Evolutionary conservation across 2,329 filamentous ascomycete species (phyloP).

Genomic region (Aspergillus nomiae): DNA sequence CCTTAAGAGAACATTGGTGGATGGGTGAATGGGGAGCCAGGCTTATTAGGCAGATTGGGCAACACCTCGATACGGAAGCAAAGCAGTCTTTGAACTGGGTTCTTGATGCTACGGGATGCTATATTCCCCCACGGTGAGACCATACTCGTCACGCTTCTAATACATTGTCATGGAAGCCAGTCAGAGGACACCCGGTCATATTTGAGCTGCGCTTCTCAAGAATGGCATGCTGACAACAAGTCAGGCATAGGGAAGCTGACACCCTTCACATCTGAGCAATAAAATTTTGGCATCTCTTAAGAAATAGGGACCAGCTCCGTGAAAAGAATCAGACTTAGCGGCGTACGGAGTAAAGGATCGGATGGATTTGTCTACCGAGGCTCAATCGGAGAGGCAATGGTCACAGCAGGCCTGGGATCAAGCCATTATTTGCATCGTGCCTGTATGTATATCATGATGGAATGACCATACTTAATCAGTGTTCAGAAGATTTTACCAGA

Average conservation of each 20-base stretch:
- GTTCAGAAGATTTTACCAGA: background rate
- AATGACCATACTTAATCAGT: background rate
- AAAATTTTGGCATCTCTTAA: background rate
- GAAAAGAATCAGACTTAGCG: background rate
- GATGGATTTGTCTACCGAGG: background rate
- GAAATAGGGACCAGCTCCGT: background rate
- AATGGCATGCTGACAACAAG: no score
- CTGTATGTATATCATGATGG: background rate
- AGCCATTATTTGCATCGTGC: background rate
- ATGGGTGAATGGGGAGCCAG: slow-evolving; percentile 65
- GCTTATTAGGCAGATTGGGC: slow-evolving; percentile 63
- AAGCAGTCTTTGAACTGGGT: slow-evolving; percentile 35
- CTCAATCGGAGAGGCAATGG: background rate
- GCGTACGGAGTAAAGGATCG: background rate
- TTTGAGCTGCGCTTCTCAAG: background rate
- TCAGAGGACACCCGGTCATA: no score
- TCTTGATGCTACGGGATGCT: slow-evolving; percentile 36
- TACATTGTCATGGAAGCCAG: background rate
- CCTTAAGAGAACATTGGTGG: slow-evolving; percentile 69
- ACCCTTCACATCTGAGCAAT: background rate
- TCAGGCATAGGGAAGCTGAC: background rate
- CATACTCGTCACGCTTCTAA: background rate
- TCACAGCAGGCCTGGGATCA: background rate
- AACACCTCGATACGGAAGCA: slow-evolving; percentile 29
- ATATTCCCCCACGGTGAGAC: slow-evolving; percentile 21